Conservation (phyloP, 805 yeast species). For the Barnettozyma pratensis region DNA sequence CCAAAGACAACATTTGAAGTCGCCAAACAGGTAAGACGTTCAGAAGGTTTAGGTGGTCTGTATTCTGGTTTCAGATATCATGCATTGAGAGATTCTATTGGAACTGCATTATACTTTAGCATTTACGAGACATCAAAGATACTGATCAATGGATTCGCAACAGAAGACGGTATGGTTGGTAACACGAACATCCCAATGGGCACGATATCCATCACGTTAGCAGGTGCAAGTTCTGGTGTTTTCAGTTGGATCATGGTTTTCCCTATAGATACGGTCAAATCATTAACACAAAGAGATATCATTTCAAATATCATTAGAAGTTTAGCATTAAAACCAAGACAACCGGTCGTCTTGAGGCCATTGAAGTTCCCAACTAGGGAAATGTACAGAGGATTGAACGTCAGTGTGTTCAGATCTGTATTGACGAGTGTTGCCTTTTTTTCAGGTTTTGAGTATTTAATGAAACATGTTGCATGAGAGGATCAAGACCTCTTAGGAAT, state of each 20-base stretch:
- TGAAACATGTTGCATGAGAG: conserved; percentile 45
- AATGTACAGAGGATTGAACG: conserved; percentile 74
- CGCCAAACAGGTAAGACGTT: conserved; percentile 46
- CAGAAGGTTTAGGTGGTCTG: conserved; percentile 58
- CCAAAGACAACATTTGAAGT: conserved; percentile 36
- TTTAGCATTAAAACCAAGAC: conserved; percentile 38
- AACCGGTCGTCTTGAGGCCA: conserved; percentile 30
- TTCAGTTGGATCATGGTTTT: conserved; percentile 70
- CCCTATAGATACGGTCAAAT: conserved; percentile 78
- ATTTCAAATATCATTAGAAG: conserved; percentile 59
- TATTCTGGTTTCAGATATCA: conserved; percentile 74
- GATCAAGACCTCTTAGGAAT: not conserved
- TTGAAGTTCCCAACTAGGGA: conserved; percentile 38
- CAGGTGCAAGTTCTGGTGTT: conserved; percentile 80
- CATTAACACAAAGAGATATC: conserved; percentile 68
- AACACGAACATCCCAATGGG: conserved; percentile 27
- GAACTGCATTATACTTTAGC: conserved; percentile 70
- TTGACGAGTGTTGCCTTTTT: conserved; percentile 73
- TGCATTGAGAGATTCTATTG: conserved; percentile 59
- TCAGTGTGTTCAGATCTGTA: conserved; percentile 66
- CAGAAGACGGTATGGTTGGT: conserved; percentile 27
- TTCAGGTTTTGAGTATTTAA: conserved; percentile 61
- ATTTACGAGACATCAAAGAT: conserved; percentile 71
- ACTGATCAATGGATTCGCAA: conserved; percentile 29
- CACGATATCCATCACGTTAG: conserved; percentile 48